Evolutionary conservation across 345 rosid species (phyloP).

Genomic region (Melaleuca quinquenervia): DNA sequence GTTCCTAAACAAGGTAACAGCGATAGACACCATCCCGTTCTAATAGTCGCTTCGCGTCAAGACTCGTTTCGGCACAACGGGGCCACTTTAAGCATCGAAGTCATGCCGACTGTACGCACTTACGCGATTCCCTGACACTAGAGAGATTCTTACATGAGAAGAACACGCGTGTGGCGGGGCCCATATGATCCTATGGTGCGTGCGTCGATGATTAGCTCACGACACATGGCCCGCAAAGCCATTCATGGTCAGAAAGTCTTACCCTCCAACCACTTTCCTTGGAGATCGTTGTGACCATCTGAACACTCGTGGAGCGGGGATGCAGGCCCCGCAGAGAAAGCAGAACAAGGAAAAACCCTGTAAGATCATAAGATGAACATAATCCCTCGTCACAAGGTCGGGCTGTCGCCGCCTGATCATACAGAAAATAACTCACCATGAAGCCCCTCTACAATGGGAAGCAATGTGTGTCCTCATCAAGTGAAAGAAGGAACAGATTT

Average conservation of each 20-base stretch:
- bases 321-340: not conserved
- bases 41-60: not conserved
- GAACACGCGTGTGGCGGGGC: not conserved
- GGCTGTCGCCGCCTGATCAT: not conserved
- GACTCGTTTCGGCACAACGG: not conserved
- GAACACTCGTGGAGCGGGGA: not conserved
- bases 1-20: not conserved
- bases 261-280: not conserved
- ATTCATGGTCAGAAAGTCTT: not conserved
- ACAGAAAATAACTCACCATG: not conserved
- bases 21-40: not conserved
- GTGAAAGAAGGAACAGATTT: not conserved
- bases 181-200: not conserved
- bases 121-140: fast-evolving
- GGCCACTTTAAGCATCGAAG: not conserved
- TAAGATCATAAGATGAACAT: not conserved
- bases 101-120: not conserved
- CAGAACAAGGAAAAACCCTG: not conserved
- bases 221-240: not conserved
- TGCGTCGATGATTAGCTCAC: not conserved
- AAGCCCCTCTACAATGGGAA: not conserved
- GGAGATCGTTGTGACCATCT: not conserved
- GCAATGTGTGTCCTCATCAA: not conserved
- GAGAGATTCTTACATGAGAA: not conserved
- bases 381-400: not conserved